A percentile compares a stretch with the other conserved stretches of the same genome.
phyloP scores from a whole-genome alignment of 108 stramenopile species.

The Pseudonitzschia multiseries region DNA sequence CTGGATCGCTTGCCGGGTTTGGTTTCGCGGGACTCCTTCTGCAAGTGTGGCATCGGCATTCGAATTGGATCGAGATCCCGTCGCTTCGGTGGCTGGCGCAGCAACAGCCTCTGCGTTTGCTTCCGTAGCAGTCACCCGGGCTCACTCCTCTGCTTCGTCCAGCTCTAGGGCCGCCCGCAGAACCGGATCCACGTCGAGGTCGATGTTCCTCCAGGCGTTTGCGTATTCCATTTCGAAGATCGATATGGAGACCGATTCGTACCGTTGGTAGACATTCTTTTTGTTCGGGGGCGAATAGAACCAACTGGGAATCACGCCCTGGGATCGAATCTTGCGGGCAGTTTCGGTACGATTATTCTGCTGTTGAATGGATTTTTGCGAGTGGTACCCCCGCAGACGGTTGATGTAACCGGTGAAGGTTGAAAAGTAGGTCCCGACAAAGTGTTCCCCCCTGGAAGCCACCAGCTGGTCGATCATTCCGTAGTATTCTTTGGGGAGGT shows the following conservation, averaged over 20 bases:
- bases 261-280: not conserved
- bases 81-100: no score
- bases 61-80: no score
- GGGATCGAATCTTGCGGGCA: not conserved
- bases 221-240: conserved; percentile 9
- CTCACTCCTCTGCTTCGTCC: no score
- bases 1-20: no score
- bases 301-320: not conserved
- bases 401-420: conserved; percentile 80
- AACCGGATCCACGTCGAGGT: not conserved
- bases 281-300: not conserved
- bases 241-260: not conserved
- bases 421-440: conserved; percentile 68
- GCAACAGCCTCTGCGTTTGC: no score
- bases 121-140: no score
- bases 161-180: not conserved
- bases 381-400: conserved; percentile 61
- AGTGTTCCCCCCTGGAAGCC: conserved; percentile 58
- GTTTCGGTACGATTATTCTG: not conserved
- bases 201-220: not conserved
- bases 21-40: no score
- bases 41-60: no score
- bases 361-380: not conserved
- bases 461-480: conserved; percentile 84
- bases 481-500: conserved; percentile 29